Conservation (phyloP, 352 stramenopile species). For the Phytophthora gonapodyides region DNA sequence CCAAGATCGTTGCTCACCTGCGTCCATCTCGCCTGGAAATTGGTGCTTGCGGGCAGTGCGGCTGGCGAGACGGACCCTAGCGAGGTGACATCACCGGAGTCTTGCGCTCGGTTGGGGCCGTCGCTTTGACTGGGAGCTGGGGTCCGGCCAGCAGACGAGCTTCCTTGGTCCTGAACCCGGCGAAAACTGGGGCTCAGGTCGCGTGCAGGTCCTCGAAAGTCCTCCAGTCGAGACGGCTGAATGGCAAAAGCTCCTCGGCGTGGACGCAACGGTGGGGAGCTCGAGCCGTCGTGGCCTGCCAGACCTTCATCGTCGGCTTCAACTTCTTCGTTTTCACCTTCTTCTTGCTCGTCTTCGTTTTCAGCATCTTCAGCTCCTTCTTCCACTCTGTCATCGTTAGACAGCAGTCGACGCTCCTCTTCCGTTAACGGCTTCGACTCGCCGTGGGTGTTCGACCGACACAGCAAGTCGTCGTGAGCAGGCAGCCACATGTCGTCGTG, state of each 20-base stretch:
- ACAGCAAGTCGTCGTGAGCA: conserved; percentile 27
- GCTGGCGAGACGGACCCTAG: conserved; percentile 10
- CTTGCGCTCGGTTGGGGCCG: background rate
- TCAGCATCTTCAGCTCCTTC: background rate
- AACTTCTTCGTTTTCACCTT: conserved; percentile 1
- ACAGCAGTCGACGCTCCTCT: conserved; percentile 13
- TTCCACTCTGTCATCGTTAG: conserved; percentile 12
- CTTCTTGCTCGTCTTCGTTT: background rate
- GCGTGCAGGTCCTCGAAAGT: conserved; percentile 6
- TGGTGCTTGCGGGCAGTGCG: background rate
- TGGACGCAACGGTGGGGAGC: conserved; percentile 5
- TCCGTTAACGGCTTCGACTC: conserved; percentile 21
- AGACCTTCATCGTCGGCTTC: background rate
- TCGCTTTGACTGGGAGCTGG: conserved; percentile 6
- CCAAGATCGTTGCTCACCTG: conserved; percentile 23
- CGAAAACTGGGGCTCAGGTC: conserved; percentile 21
- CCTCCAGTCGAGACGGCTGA: conserved; percentile 3
- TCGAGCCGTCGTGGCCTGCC: conserved; percentile 1
- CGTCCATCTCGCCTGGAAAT: conserved; percentile 7
- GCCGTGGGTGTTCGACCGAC: conserved; percentile 15
- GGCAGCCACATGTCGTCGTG: conserved; percentile 27
- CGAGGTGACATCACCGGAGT: conserved; percentile 11
- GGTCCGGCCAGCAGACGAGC: conserved; percentile 15
- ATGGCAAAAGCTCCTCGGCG: background rate
- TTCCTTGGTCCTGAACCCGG: conserved; percentile 8